phyloP scores from a whole-genome alignment of 2,329 filamentous ascomycete species.

The Ophiostoma quercus region DNA sequence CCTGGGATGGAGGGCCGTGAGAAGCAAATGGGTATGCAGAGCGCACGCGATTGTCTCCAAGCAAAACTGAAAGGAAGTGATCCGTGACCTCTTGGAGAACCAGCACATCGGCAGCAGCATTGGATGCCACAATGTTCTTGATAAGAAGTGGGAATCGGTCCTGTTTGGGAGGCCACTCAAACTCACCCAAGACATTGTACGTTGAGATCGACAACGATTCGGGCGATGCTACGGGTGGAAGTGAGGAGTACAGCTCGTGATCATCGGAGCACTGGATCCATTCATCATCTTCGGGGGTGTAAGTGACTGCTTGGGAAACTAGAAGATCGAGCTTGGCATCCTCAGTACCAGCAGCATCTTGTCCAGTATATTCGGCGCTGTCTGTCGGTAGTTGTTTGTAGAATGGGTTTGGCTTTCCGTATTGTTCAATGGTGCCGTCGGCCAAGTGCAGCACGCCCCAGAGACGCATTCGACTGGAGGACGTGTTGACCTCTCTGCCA shows the following conservation, averaged over 20 bases:
- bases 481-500: constrained; percentile 19
- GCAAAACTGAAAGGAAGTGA: constrained; percentile 53
- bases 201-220: constrained; percentile 39
- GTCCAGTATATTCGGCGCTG: background rate
- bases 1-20: constrained; percentile 51
- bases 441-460: constrained; percentile 47
- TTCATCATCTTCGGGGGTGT: constrained; percentile 20
- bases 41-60: constrained; percentile 43
- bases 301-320: constrained; percentile 18
- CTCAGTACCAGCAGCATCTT: background rate
- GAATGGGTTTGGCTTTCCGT: constrained; percentile 30
- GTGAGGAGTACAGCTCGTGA: constrained; percentile 16
- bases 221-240: constrained; percentile 3
- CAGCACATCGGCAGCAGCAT: constrained; percentile 44
- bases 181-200: constrained; percentile 52
- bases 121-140: constrained; percentile 40
- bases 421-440: constrained; percentile 27
- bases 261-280: constrained; percentile 23
- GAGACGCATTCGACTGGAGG: constrained; percentile 48
- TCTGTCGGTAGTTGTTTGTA: constrained; percentile 25
- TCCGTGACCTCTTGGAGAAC: constrained; percentile 62
- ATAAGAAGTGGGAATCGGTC: constrained; percentile 42
- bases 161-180: constrained; percentile 42
- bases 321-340: constrained; percentile 16
- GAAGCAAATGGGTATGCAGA: constrained; percentile 51